Conservation (phyloP, 352 stramenopile species). For the Thalassiosira livingstoniorum region DNA sequence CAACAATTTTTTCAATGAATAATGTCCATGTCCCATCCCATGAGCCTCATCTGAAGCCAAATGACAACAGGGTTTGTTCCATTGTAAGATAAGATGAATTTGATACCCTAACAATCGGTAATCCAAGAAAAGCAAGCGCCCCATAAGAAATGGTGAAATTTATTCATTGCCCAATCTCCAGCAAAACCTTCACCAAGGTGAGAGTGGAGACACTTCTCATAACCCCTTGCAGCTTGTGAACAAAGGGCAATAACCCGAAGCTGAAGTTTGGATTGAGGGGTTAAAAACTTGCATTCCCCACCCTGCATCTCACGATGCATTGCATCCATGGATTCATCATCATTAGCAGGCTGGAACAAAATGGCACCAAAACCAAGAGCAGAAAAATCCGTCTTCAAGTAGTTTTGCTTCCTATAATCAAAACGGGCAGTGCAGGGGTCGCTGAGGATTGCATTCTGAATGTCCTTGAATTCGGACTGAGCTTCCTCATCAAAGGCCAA, state of each 20-base stretch:
- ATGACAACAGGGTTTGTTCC: slow-evolving; percentile 32
- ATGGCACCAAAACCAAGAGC: background rate
- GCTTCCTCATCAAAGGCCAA: background rate
- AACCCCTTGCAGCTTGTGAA: background rate
- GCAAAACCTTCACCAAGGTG: slow-evolving; percentile 26
- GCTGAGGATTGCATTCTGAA: slow-evolving; percentile 1
- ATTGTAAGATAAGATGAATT: slow-evolving; percentile 44
- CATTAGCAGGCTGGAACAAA: background rate
- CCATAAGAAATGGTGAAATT: slow-evolving; percentile 5
- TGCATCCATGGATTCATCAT: background rate
- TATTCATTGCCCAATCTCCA: slow-evolving; percentile 29
- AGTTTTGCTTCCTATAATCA: background rate
- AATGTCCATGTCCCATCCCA: slow-evolving; percentile 39
- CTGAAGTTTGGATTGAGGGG: background rate
- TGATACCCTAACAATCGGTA: slow-evolving; percentile 34
- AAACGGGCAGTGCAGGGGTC: slow-evolving; percentile 10
- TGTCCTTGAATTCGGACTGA: background rate
- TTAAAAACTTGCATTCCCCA: slow-evolving; percentile 19
- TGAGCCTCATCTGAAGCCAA: slow-evolving; percentile 38
- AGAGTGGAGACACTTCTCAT: slow-evolving; percentile 31
- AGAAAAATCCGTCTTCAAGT: background rate
- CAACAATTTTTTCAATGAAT: slow-evolving; percentile 6
- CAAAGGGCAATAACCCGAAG: slow-evolving; percentile 23
- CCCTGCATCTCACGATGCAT: background rate
- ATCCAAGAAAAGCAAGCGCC: slow-evolving; percentile 25